phyloP scores from a whole-genome alignment of 148 eudicot genomes.

The Beta vulgaris region DNA sequence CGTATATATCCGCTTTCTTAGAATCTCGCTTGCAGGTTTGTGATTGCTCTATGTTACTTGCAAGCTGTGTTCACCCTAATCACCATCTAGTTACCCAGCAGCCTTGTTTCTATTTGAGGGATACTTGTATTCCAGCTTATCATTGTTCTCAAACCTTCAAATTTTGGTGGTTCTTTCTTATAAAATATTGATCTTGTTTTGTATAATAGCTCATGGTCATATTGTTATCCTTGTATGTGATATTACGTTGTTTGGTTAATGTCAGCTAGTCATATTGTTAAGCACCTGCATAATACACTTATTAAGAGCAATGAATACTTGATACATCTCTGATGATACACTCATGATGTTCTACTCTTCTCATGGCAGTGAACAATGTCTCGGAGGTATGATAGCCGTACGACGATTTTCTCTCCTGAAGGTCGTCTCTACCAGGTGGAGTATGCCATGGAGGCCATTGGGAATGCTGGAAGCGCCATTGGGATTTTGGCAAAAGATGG shows the following conservation, averaged over 20 bases:
- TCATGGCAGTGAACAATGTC: constrained; percentile 41
- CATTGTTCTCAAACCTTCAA: not conserved
- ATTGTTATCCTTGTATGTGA: not conserved
- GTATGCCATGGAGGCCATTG: constrained; percentile 95
- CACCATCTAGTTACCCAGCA: too few species aligned
- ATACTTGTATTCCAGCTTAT: too few species aligned
- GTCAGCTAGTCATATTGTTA: too few species aligned
- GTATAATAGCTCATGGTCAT: not conserved
- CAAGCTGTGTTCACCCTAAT: not conserved
- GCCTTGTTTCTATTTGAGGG: too few species aligned
- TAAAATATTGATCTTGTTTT: too few species aligned
- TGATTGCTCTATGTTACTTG: not conserved
- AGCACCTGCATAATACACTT: not conserved
- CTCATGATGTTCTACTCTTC: not conserved
- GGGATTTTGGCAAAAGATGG: constrained; percentile 78
- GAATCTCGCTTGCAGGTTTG: not conserved
- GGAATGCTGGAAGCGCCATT: constrained; percentile 83
- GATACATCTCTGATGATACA: not conserved
- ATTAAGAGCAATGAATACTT: not conserved
- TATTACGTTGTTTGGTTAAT: too few species aligned
- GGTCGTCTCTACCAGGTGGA: constrained; percentile 96
- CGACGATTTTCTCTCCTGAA: constrained; percentile 91
- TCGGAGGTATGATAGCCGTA: constrained; percentile 86
- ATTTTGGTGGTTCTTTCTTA: too few species aligned
- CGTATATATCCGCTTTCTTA: not conserved